These are phyloP conservation scores for Prinsepia uniflora DNA, from an alignment of 306 rosid genomes.

Conservation along the genomic window DNA sequence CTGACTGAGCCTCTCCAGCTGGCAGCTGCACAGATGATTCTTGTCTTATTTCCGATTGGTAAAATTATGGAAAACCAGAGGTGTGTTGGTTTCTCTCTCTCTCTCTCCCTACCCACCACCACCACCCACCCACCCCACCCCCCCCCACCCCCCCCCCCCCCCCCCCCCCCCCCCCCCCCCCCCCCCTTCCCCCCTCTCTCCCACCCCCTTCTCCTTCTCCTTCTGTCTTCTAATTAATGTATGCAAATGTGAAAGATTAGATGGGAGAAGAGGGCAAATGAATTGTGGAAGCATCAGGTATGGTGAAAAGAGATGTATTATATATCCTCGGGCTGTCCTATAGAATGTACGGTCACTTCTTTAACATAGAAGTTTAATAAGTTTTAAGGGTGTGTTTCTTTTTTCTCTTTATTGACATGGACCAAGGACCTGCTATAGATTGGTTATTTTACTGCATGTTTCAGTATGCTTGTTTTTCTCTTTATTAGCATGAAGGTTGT, in stretches of 20 bases:
- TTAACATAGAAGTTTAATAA: neutral
- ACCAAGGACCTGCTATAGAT: neutral
- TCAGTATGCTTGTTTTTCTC: too few relatives aligned
- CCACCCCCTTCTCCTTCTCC: too few relatives aligned
- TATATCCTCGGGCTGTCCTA: neutral
- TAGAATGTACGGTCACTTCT: neutral
- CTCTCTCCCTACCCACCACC: neutral
- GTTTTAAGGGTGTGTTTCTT: neutral
- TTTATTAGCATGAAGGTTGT: neutral
- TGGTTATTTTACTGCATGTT: neutral
- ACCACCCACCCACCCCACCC: too few relatives aligned
- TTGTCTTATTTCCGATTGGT: neutral
- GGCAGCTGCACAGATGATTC: neutral
- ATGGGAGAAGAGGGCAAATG: neutral
- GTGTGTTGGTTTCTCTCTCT: neutral
- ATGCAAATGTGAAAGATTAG: neutral
- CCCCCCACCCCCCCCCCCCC: too few relatives aligned
- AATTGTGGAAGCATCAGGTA: neutral
- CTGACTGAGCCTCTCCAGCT: neutral
- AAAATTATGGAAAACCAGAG: neutral
- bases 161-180: too few relatives aligned
- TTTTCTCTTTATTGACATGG: neutral
- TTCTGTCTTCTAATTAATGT: neutral
- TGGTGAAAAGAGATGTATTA: neutral
- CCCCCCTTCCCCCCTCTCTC: too few relatives aligned